phyloP scores from a whole-genome alignment of 2,329 filamentous ascomycete genomes.

The Bipolaris gigantea region DNA sequence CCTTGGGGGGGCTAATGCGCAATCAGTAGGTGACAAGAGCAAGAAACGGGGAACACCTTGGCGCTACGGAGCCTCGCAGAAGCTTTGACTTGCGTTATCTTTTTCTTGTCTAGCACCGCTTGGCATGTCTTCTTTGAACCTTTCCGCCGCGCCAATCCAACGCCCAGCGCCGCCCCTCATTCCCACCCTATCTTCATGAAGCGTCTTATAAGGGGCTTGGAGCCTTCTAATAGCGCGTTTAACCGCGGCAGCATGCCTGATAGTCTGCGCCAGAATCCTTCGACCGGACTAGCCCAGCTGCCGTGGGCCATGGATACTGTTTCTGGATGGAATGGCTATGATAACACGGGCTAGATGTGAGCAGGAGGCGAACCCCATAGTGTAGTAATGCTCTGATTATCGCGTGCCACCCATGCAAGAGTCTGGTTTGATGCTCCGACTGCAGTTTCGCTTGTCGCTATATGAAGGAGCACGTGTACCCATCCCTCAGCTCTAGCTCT shows the following conservation, averaged over 20 bases:
- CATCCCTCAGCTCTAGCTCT: slow-evolving; percentile 7
- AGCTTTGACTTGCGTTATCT: slow-evolving; percentile 24
- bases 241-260: slow-evolving; percentile 17
- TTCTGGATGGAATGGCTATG: slow-evolving; percentile 7
- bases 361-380: slow-evolving; percentile 6
- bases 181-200: slow-evolving; percentile 24
- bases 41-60: slow-evolving; percentile 5
- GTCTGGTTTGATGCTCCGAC: slow-evolving; percentile 12
- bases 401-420: slow-evolving; percentile 19
- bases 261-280: slow-evolving; percentile 12
- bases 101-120: slow-evolving; percentile 23
- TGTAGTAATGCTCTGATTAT: slow-evolving; percentile 8
- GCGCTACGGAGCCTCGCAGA: slow-evolving; percentile 8
- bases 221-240: slow-evolving; percentile 22
- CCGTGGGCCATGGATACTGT: slow-evolving; percentile 13
- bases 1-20: slow-evolving; percentile 5
- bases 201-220: slow-evolving; percentile 26
- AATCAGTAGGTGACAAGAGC: slow-evolving; percentile 12
- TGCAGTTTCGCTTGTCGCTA: slow-evolving; percentile 14
- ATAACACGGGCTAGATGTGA: slow-evolving; percentile 19
- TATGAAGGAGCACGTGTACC: slow-evolving; percentile 20
- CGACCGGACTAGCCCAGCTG: slow-evolving; percentile 18
- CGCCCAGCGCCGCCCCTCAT: slow-evolving; percentile 22
- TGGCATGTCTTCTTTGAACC: slow-evolving; percentile 27
- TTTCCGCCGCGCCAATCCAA: slow-evolving; percentile 15